These are phyloP conservation scores for Paraconiothyrium sp. DNA, from an alignment of 2,329 filamentous ascomycete species.

Conservation along the genomic window DNA sequence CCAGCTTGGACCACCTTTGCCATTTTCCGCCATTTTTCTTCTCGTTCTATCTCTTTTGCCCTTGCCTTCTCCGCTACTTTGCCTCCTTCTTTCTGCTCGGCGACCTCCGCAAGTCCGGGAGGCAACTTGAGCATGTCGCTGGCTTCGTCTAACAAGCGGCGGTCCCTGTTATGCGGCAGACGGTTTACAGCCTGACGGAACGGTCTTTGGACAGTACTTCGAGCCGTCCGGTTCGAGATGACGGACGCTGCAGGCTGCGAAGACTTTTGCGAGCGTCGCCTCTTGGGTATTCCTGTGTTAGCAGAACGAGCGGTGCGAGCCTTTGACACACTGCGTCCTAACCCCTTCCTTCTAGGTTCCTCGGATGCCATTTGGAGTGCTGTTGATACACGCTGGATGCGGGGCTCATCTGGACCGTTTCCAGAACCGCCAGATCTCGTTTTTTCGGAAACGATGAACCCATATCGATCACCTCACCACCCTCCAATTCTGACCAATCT, in stretches of 20 bases:
- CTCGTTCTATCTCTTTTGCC: constrained; percentile 68
- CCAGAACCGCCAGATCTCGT: constrained; percentile 42
- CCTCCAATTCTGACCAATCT: constrained; percentile 70
- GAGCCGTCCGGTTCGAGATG: constrained; percentile 50
- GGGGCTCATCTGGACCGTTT: constrained; percentile 44
- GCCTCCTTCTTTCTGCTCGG: constrained; percentile 56
- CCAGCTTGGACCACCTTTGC: constrained; percentile 59
- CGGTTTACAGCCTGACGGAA: constrained; percentile 64
- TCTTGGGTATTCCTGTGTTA: constrained; percentile 50
- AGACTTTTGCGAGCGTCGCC: constrained; percentile 54
- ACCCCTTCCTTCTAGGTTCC: constrained; percentile 62
- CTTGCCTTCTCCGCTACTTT: constrained; percentile 60
- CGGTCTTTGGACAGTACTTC: constrained; percentile 47
- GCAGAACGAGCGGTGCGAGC: constrained; percentile 54
- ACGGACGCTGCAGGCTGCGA: constrained; percentile 53
- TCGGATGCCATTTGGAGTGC: constrained; percentile 66
- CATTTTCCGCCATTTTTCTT: constrained; percentile 76
- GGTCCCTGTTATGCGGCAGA: constrained; percentile 63
- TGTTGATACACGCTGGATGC: constrained; percentile 68
- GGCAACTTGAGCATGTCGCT: constrained; percentile 72
- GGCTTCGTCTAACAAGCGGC: constrained; percentile 66
- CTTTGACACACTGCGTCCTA: constrained; percentile 61
- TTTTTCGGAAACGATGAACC: constrained; percentile 65
- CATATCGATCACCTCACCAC: constrained; percentile 71
- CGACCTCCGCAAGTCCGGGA: constrained; percentile 59